Conservation (phyloP, 2,329 filamentous ascomycete species). For the Colletotrichum destructivum region DNA sequence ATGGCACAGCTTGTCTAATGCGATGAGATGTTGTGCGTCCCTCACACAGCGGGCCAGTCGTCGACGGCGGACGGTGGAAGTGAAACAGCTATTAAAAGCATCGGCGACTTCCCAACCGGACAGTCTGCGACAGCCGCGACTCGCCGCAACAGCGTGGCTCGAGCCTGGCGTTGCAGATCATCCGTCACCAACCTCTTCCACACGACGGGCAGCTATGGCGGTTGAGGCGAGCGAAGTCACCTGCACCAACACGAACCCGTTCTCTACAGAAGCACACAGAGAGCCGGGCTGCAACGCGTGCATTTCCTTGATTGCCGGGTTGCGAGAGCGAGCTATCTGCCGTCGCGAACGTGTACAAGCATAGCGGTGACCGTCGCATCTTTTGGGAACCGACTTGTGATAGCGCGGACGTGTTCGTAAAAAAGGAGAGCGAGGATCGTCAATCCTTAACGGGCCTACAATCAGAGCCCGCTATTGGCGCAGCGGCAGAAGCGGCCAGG, state of each 20-base stretch:
- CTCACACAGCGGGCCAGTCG: conserved; percentile 11
- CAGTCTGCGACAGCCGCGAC: conserved; percentile 32
- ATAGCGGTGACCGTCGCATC: conserved; percentile 12
- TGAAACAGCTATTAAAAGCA: conserved; percentile 42
- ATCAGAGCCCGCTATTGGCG: conserved; percentile 25
- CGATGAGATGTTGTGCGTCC: conserved; percentile 32
- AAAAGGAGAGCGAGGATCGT: conserved; percentile 16
- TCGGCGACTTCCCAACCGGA: conserved; percentile 30
- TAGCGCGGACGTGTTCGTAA: not conserved
- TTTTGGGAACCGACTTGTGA: conserved; percentile 8
- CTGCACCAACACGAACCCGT: not conserved
- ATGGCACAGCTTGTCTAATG: conserved; percentile 35
- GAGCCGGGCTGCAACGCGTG: not conserved
- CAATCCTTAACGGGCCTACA: conserved; percentile 25
- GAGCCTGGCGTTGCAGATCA: conserved; percentile 39
- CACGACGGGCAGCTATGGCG: conserved; percentile 7
- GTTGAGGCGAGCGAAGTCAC: conserved; percentile 4
- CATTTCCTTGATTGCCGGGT: not conserved
- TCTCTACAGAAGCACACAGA: not conserved
- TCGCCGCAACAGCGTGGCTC: conserved; percentile 28
- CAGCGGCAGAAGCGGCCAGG: conserved; percentile 21
- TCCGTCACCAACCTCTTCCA: conserved; percentile 29
- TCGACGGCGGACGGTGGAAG: conserved; percentile 25
- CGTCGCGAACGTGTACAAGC: not conserved
- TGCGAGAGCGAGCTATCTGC: not conserved